Conservation (phyloP, 352 stramenopile species). For the Phytophthora gonapodyides region DNA sequence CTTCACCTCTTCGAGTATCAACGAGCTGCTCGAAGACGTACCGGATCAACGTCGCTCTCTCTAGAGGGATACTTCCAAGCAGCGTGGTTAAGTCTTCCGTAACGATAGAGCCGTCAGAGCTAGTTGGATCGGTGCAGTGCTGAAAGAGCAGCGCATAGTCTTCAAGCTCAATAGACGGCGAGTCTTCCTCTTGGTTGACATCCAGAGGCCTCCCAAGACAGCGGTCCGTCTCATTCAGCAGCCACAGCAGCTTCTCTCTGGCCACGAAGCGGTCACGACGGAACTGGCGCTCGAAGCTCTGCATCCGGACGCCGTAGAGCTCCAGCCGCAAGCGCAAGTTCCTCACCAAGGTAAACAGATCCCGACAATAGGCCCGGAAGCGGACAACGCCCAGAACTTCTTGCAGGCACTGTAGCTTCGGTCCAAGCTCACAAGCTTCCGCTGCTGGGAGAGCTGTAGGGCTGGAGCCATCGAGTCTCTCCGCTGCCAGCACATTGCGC, state of each 20-base stretch:
- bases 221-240: constrained; percentile 24
- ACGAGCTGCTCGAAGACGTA: constrained; percentile 67
- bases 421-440: constrained; percentile 33
- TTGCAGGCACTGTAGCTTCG: constrained; percentile 56
- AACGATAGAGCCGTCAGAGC: constrained; percentile 16
- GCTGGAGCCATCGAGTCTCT: constrained; percentile 6
- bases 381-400: constrained; percentile 50
- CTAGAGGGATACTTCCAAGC: constrained; percentile 40
- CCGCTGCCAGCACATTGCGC: constrained; percentile 3
- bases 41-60: constrained; percentile 44
- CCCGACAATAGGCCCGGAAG: constrained; percentile 48
- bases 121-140: constrained; percentile 45
- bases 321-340: constrained; percentile 35
- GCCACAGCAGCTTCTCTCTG: constrained; percentile 17
- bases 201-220: constrained; percentile 1
- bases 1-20: constrained; percentile 48
- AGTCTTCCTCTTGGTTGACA: background rate
- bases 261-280: constrained; percentile 19
- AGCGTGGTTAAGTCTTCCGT: constrained; percentile 44
- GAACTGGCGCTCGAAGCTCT: constrained; percentile 28
- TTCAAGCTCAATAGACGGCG: constrained; percentile 36
- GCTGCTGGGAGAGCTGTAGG: constrained; percentile 20
- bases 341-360: constrained; percentile 48
- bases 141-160: constrained; percentile 54
- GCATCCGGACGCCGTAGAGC: constrained; percentile 39